Evolutionary conservation across 768 basidiomycete genomes (phyloP), one percentile per base, ranked within the genome.

Genomic region (Flagelloscypha sp.): DNA sequence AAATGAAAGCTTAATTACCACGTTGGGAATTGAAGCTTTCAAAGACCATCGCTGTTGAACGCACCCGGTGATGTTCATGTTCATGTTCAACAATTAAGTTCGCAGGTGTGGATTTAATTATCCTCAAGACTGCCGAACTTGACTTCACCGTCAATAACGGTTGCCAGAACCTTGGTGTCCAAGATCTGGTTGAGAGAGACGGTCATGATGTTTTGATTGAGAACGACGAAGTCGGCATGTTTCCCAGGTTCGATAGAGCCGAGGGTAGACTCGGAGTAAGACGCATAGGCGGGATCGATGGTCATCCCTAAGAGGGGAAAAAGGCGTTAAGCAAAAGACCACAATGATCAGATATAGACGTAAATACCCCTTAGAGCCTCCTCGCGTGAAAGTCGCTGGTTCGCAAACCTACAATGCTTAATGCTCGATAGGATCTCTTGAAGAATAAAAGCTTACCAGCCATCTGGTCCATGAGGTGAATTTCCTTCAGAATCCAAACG

Each of bases 191-290:
- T 47, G 2, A 55, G 53, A 2, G 75, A 65, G 9, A 89, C 56
- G 10, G 59, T 58, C 80, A 93, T 83, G 44, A 94, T 81, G 53
- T 95, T 79, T 41, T 74, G 74, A 5, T 84, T 83, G 40, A 92
- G 67, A 11, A 95, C 63, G n/a, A 84, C 79, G 46, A 80, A 85
- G 56, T 97, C 92, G 5, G 88, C 92, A 20, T 71, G 66, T 51
- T 89, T 90, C 12, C 89, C 88, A 1, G 68, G 56, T 25, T 72
- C 70, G 24, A 95, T 67, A 3, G 84, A 84, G n/a, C 92, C 92
- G 7, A 86, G 65, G 3, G 49, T 59, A 27, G 68, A 50, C 46
- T 89, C 85, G 1, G 75, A 75, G 59, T 93, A 92, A 0, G 84
- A 82, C 11, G 92, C 89, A 53, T 84, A 90, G 0, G 89, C 89